Base-by-base conservation (phyloP, 768 basidiomycete genomes). In the Psilocybe cyanescens region DNA sequence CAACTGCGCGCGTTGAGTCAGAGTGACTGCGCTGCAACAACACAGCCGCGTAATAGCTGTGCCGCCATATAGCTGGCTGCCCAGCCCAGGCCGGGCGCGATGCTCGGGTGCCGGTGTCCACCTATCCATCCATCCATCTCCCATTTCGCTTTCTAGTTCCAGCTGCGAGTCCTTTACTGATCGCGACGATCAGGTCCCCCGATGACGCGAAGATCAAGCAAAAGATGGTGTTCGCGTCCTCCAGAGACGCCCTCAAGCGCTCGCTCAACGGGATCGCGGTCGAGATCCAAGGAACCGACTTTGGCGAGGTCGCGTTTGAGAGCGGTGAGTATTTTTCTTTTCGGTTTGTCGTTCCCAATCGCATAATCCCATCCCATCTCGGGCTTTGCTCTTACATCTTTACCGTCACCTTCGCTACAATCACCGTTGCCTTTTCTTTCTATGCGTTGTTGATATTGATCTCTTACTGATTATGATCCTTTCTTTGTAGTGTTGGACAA, bases 171-270 rank as follows among this genome's bases (percentile, higher is more conserved):
- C 57, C 39, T 16, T 41, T 49, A 57, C 74, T 76, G 63, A 79
- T 73, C 56, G 41, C 56, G 14, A 17, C 61, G 58, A 69, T 71
- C 69, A 98, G 97, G 97, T 83, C 88, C 17, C 96, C 97, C 64
- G 94, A 96, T 70, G 76, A 74, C 46, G 88, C 94, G 45, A 91
- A 86, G 78, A 83, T 96, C 76, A 95, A 91, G 78, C 81, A 86
- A 72, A 98, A 96, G 88, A 98, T 98, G 95, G 68, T 97, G 67
- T 91, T 86, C 77, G 90, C 97, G 2, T 89, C 94, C 16, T 98
- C 96, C 56, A 89, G 86, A 71, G 91, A 94, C 29, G 89, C 89
- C 4, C 77, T 99, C 65, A 84, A 86, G 69, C 85, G 83, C 57
- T 71, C 83, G 33, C 83, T 99, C 30, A 85, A 84, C 28, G 97